Evolutionary conservation across 768 basidiomycete species (phyloP).

Genomic region (Tylopilus sp.): DNA sequence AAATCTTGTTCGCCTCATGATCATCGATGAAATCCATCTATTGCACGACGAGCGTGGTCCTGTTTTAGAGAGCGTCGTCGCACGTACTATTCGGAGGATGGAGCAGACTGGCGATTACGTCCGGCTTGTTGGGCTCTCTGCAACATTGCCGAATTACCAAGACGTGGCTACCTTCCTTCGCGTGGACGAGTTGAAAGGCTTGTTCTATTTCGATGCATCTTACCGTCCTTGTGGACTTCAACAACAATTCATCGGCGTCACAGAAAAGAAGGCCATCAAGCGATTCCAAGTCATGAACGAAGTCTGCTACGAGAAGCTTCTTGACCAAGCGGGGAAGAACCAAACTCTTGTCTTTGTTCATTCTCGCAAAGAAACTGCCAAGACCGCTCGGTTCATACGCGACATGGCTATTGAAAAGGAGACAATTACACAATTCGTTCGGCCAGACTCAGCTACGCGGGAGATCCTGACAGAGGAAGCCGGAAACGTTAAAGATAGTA

Average conservation of each 20-base stretch:
- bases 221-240: conserved; percentile 94
- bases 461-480: conserved; percentile 88
- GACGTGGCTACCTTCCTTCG: conserved; percentile 97
- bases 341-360: conserved; percentile 97
- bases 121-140: conserved; percentile 91
- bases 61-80: conserved; percentile 87
- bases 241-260: conserved; percentile 96
- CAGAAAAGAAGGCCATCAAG: conserved; percentile 99
- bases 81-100: conserved; percentile 89
- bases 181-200: conserved; percentile 85
- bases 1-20: conserved; percentile 92
- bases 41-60: conserved; percentile 98
- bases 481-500: conserved; percentile 74
- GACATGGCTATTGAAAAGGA: conserved; percentile 97
- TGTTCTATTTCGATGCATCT: conserved; percentile 96
- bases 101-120: conserved; percentile 93
- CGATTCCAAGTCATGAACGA: conserved; percentile 98
- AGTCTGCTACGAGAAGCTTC: conserved; percentile 97
- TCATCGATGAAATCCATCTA: conserved; percentile 97
- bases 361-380: conserved; percentile 96
- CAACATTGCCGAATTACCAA: conserved; percentile 97
- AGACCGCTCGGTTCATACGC: conserved; percentile 91
- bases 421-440: conserved; percentile 94
- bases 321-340: conserved; percentile 88
- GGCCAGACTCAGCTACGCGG: conserved; percentile 85